These are phyloP conservation scores for Selaginella tamariscina DNA, from an alignment of 75 land plant species.

Conservation along the genomic window DNA sequence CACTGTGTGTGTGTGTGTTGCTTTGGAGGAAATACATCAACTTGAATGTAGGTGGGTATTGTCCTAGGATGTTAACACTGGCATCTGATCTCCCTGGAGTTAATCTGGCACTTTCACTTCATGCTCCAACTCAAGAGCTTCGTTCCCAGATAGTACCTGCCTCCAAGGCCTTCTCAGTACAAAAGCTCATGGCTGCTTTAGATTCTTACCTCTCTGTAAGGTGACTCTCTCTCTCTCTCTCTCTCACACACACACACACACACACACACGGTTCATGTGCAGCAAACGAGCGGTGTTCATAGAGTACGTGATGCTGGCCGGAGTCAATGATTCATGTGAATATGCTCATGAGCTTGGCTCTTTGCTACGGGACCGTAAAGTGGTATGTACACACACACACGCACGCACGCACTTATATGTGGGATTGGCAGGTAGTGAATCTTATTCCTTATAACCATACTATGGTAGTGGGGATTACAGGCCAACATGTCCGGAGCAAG, in stretches of 20 bases:
- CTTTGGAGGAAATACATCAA: constrained; percentile 2
- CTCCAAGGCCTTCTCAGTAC: constrained; percentile 81
- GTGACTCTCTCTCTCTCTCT: constrained; percentile 25
- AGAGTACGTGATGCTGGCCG: constrained; percentile 98
- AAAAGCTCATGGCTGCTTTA: constrained; percentile 66
- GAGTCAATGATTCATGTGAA: constrained; percentile 72
- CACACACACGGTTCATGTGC: too few species aligned
- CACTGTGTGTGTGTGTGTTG: constrained; percentile 23
- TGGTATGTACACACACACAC: constrained; percentile 55
- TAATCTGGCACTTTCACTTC: constrained; percentile 91
- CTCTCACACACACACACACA: too few species aligned
- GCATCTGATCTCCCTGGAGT: constrained; percentile 68
- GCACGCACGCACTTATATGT: too few species aligned
- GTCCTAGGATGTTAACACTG: constrained; percentile 71
- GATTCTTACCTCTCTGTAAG: constrained; percentile 55
- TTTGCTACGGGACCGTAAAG: constrained; percentile 56
- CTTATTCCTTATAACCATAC: constrained; percentile 98
- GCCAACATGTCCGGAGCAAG: constrained; percentile 42
- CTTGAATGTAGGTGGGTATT: constrained; percentile 61
- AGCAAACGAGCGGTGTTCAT: constrained; percentile 81
- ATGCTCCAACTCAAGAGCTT: constrained; percentile 94
- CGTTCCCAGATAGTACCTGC: constrained; percentile 97
- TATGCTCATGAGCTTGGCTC: constrained; percentile 86
- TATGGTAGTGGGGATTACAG: constrained; percentile 36
- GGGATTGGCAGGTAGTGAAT: constrained; percentile 71